Percentiles rank a stretch among this genome's conserved stretches.
These are phyloP conservation scores for Mycena indigotica DNA, from an alignment of 768 basidiomycete genomes.

Conservation along the genomic window DNA sequence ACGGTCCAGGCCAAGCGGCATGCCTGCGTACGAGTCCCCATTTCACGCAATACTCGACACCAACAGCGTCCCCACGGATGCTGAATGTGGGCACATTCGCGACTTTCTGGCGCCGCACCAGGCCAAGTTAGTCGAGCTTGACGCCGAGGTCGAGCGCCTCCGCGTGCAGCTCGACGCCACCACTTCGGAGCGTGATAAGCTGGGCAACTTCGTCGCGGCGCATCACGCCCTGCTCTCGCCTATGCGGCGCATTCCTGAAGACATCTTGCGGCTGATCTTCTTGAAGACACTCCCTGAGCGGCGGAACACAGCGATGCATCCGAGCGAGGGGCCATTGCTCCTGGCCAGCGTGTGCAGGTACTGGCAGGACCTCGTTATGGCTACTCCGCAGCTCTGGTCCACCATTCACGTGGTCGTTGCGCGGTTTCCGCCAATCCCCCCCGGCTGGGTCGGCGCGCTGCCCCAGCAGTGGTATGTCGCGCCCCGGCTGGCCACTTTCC, in stretches of 20 bases:
- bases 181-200: neutral
- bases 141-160: neutral
- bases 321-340: no score
- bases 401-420: neutral
- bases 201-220: neutral
- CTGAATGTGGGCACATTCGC: constrained; percentile 2
- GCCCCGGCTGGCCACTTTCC: neutral
- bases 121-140: neutral
- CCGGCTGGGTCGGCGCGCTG: neutral
- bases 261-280: neutral
- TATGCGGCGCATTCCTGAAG: constrained; percentile 2
- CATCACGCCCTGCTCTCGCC: constrained; percentile 8
- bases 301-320: no score
- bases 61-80: constrained; percentile 2
- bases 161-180: neutral
- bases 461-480: neutral
- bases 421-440: neutral
- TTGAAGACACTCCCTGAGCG: neutral
- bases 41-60: constrained; percentile 4
- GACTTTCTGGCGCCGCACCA: neutral
- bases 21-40: no score
- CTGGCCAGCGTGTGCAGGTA: neutral
- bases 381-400: neutral
- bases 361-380: neutral
- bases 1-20: no score